These are phyloP conservation scores for Ganoderma sinense DNA, from an alignment of 1,284 basidiomycete species.

Conservation along the genomic window DNA sequence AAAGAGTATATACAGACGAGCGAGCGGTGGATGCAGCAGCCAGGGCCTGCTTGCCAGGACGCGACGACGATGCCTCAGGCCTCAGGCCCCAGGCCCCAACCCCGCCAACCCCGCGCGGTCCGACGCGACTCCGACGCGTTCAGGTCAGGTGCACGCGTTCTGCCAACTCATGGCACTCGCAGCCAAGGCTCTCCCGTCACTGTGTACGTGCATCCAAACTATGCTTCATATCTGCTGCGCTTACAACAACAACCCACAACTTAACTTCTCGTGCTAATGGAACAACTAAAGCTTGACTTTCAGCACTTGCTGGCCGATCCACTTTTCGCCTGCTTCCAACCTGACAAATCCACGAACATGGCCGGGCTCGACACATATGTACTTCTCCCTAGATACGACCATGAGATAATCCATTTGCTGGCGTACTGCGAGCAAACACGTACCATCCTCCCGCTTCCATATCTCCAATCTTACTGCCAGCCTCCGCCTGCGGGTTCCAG, in stretches of 20 bases:
- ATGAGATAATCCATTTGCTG: not conserved
- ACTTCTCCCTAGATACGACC: conserved; percentile 67
- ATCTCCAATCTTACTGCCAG: conserved; percentile 78
- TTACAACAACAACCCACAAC: conserved; percentile 11
- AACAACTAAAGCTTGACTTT: conserved; percentile 39
- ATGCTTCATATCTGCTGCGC: conserved; percentile 6
- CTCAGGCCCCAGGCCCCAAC: too few relatives aligned
- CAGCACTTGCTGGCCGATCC: conserved; percentile 79
- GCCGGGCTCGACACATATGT: conserved; percentile 89
- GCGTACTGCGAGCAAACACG: not conserved
- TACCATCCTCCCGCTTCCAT: conserved; percentile 91
- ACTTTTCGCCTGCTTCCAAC: conserved; percentile 69
- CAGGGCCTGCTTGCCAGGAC: too few relatives aligned
- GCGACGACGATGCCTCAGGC: too few relatives aligned
- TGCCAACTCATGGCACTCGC: not conserved
- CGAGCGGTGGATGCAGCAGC: conserved; percentile 8
- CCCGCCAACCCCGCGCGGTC: not conserved
- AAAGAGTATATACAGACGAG: conserved; percentile 23
- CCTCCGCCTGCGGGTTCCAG: conserved; percentile 84
- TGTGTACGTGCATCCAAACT: not conserved
- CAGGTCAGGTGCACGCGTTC: conserved; percentile 20
- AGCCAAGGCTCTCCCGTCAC: not conserved
- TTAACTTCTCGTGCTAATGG: not conserved
- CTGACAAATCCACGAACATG: conserved; percentile 72
- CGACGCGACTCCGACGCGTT: conserved; percentile 15